A percentile compares a stretch with the other conserved stretches of the same genome.
Evolutionary conservation across 495 filamentous ascomycete genomes (phyloP).

Genomic region (Sordaria brevicollis): DNA sequence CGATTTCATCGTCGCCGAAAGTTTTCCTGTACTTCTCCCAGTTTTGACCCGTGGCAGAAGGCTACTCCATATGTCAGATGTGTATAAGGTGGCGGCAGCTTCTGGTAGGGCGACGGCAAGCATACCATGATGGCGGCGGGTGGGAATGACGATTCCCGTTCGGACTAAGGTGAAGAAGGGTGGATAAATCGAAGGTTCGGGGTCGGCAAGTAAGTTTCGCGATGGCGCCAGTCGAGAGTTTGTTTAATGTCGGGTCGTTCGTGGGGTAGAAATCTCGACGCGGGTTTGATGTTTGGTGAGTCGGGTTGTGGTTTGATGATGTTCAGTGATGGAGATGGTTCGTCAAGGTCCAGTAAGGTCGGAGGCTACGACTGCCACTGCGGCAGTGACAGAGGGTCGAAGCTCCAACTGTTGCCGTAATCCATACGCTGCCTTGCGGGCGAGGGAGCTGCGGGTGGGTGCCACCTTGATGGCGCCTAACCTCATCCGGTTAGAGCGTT

Average conservation of each 20-base stretch:
- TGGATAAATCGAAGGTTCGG: not conserved
- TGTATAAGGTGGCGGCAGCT: slow-evolving; percentile 2
- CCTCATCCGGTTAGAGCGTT: not conserved
- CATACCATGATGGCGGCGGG: slow-evolving; percentile 17
- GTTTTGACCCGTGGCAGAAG: slow-evolving; percentile 81
- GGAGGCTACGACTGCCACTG: not conserved
- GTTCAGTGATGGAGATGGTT: slow-evolving; percentile 7
- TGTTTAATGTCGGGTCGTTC: slow-evolving; percentile 6
- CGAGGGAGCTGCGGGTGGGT: not conserved
- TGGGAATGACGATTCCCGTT: not conserved
- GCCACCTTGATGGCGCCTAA: not conserved
- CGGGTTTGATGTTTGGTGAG: not conserved
- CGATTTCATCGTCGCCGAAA: slow-evolving; percentile 89
- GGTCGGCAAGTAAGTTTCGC: not conserved
- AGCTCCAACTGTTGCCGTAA: slow-evolving; percentile 24
- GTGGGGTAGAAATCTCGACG: slow-evolving; percentile 1
- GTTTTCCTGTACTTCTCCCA: slow-evolving; percentile 99
- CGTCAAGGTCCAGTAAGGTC: slow-evolving; percentile 11
- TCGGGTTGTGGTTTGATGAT: slow-evolving; percentile 5
- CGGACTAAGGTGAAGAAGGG: not conserved
- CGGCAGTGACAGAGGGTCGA: slow-evolving; percentile 1
- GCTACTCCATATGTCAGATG: slow-evolving; percentile 32
- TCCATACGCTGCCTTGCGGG: slow-evolving; percentile 26
- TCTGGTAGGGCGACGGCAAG: not conserved
- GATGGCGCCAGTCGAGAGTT: not conserved